These are phyloP conservation scores for Crassisporium funariophilum DNA, from an alignment of 768 basidiomycete genomes.

Conservation along the genomic window DNA sequence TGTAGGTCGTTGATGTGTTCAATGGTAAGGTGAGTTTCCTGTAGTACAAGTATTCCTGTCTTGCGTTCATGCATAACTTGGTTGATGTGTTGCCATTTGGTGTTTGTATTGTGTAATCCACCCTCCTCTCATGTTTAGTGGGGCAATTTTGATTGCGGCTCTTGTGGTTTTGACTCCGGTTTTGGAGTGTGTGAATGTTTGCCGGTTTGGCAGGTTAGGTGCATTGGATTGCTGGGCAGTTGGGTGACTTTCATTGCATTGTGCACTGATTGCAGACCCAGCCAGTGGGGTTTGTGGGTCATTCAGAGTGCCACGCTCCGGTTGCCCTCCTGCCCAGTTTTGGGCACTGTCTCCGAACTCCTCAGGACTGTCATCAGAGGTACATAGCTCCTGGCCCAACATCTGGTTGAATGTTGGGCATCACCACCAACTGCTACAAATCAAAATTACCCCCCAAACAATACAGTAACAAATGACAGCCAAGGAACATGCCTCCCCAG, in stretches of 20 bases:
- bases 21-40: constrained; percentile 33
- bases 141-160: constrained; percentile 15
- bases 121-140: constrained; percentile 28
- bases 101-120: background rate
- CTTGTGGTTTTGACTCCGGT: constrained; percentile 7
- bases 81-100: constrained; percentile 30
- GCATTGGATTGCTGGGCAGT: too few species aligned
- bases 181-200: background rate
- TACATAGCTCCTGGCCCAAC: too few species aligned
- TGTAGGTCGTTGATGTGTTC: constrained; percentile 13
- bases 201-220: background rate
- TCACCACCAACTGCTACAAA: too few species aligned
- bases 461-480: constrained; percentile 5
- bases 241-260: too few species aligned
- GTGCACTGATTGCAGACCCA: too few species aligned
- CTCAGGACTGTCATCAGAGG: constrained; percentile 5
- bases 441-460: too few species aligned
- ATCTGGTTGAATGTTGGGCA: too few species aligned
- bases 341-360: background rate
- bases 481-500: background rate
- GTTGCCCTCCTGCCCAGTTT: background rate
- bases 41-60: constrained; percentile 29
- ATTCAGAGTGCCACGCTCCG: too few species aligned
- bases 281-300: too few species aligned
- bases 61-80: constrained; percentile 24